A percentile compares a stretch with the other conserved stretches of the same genome.
These are phyloP conservation scores for Halenospora varia DNA, from an alignment of 495 filamentous ascomycete species.

Conservation along the genomic window DNA sequence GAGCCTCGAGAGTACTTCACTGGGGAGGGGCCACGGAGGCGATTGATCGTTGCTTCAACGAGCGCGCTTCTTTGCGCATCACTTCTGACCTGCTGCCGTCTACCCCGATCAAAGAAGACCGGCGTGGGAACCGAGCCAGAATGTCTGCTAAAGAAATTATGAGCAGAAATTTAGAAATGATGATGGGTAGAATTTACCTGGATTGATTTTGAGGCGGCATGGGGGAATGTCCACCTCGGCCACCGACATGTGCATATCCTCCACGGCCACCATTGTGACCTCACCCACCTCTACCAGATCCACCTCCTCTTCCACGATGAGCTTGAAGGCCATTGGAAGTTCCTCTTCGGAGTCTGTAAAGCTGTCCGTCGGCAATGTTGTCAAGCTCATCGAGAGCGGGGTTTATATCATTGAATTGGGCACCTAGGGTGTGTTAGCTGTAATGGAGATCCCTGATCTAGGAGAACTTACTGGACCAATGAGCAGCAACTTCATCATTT, in stretches of 20 bases:
- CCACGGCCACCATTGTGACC: background rate
- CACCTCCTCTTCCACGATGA: background rate
- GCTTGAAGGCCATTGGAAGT: background rate
- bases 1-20: no score
- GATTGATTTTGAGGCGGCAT: background rate
- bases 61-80: background rate
- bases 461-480: conserved; percentile 18
- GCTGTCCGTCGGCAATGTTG: conserved; percentile 19
- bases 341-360: conserved; percentile 14
- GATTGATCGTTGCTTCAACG: background rate
- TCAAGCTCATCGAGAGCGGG: conserved; percentile 4
- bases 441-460: background rate
- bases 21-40: background rate
- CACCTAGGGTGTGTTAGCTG: background rate
- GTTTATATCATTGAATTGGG: conserved; percentile 16
- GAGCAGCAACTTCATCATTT: conserved; percentile 1
- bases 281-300: background rate
- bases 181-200: background rate
- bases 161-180: background rate
- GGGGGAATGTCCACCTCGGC: background rate
- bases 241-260: background rate
- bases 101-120: background rate
- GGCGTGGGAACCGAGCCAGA: background rate
- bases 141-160: background rate
- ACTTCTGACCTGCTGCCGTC: background rate